Evolutionary conservation across 192 early-diverging fungal genomes (phyloP).

Genomic region (Irineochytrium annulatum): DNA sequence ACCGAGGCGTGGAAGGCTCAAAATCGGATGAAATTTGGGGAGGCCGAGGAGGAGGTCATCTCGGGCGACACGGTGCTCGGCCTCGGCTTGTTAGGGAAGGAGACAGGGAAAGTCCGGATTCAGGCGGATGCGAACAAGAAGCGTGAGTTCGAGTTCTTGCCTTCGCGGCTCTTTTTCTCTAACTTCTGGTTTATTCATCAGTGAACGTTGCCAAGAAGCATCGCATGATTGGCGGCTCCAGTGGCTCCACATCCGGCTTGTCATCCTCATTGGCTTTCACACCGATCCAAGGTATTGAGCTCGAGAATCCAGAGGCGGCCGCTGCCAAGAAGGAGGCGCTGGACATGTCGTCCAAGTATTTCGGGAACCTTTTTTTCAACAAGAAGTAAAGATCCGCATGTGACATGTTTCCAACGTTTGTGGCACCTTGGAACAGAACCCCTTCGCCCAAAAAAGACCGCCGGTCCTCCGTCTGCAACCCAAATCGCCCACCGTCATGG

Average conservation of each 20-base stretch:
- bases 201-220: constrained; percentile 28
- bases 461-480: too few species aligned
- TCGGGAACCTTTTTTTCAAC: not conserved
- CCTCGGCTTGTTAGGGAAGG: constrained; percentile 77
- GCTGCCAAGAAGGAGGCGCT: constrained; percentile 12
- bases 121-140: constrained; percentile 65
- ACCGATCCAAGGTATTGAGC: constrained; percentile 90
- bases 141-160: constrained; percentile 46
- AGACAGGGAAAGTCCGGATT: constrained; percentile 74
- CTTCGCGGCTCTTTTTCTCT: not conserved
- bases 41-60: constrained; percentile 83
- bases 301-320: constrained; percentile 72
- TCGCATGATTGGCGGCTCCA: constrained; percentile 8
- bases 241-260: constrained; percentile 66
- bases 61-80: constrained; percentile 79
- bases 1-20: constrained; percentile 87
- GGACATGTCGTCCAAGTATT: not conserved
- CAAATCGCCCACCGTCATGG: too few species aligned
- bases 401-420: too few species aligned
- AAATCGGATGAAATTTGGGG: constrained; percentile 90
- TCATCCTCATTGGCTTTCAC: constrained; percentile 89
- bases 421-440: too few species aligned
- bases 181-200: not conserved
- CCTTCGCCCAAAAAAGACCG: too few species aligned
- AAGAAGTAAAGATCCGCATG: not conserved